Conservation (phyloP, 1,284 basidiomycete species). For the Ustilago xerochloae region DNA sequence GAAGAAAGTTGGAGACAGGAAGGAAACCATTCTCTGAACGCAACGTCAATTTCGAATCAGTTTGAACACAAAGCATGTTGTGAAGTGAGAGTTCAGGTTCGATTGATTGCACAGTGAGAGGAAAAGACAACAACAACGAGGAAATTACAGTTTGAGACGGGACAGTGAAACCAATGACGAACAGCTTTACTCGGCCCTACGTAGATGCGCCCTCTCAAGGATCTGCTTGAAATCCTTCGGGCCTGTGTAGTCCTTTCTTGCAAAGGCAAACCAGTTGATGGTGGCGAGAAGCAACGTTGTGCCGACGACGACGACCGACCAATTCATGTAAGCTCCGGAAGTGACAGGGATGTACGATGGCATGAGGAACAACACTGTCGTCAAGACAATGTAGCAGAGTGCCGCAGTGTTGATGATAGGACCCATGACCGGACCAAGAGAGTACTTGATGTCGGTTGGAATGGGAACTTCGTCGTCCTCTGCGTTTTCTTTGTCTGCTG, state of each 20-base stretch:
- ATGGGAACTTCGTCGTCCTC: slow-evolving; percentile 26
- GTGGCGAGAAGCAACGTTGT: slow-evolving; percentile 13
- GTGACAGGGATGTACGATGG: slow-evolving; percentile 32
- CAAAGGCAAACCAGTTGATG: slow-evolving; percentile 39
- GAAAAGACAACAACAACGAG: background rate
- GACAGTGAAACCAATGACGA: background rate
- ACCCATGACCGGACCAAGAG: slow-evolving; percentile 23
- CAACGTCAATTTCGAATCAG: no score
- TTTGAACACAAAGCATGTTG: no score
- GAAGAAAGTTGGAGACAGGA: no score
- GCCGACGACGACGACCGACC: slow-evolving; percentile 30
- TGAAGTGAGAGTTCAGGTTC: no score
- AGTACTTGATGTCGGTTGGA: slow-evolving; percentile 32
- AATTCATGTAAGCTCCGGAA: slow-evolving; percentile 39
- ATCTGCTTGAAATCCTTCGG: slow-evolving; percentile 18
- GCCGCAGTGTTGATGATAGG: slow-evolving; percentile 34
- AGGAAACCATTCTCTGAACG: no score
- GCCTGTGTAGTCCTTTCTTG: slow-evolving; percentile 18
- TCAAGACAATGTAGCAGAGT: slow-evolving; percentile 35
- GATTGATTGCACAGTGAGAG: no score
- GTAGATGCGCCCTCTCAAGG: slow-evolving; percentile 17
- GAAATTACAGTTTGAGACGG: background rate
- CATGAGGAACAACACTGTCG: slow-evolving; percentile 41
- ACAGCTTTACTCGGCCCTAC: slow-evolving; percentile 7
- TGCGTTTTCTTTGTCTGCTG: background rate